Evolutionary conservation across 805 yeast species (phyloP), one percentile per base, ranked within the genome.

Genomic region (Nakazawaea pomicola): DNA sequence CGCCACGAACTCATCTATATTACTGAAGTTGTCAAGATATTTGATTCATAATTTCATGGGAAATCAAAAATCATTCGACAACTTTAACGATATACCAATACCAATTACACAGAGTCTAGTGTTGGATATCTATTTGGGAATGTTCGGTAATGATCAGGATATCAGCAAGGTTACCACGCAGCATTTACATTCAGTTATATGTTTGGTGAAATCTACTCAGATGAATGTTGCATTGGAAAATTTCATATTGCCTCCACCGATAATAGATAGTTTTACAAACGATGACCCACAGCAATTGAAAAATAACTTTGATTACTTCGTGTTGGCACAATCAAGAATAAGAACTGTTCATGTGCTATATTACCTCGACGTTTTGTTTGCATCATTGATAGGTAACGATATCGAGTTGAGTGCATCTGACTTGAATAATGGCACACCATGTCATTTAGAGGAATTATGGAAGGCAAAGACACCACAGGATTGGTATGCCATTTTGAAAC

Each of bases 1-100:
- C 53, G 83, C 88, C 24, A 64, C 80, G 28, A 85, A 85, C 54
- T 85, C 96, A 0, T 69, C 82, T 51, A 65, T 83, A 8, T 60
- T 84, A 44, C 83, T 81, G 57, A 81, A 81, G 53, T 71, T 84
- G 44, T 72, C 86, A 14, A 74, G 84, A 53, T 74, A 66, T 41
- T 76, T 81, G 48, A 76, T 83, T 42, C 87, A 83, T 54, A 74
- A 74, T 46, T 77, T 71, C 48, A 71, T 84, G 66, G 88, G 80
- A 49, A 55, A 65, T 58, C 53, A 70, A 67, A 62, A 53, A 52
- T 42, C 58, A 53, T 71, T 71, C 46, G 53, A 70, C 37, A 69
- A 67, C 36, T 65, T 72, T 49, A 75, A 76, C 49, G 74, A 75
- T 32, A 82, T 64, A 28, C 81, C 77, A 33, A 61, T 70, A 46